Conservation (phyloP, 805 yeast species). For the Sugiyamaella boreocaroliniensis region DNA sequence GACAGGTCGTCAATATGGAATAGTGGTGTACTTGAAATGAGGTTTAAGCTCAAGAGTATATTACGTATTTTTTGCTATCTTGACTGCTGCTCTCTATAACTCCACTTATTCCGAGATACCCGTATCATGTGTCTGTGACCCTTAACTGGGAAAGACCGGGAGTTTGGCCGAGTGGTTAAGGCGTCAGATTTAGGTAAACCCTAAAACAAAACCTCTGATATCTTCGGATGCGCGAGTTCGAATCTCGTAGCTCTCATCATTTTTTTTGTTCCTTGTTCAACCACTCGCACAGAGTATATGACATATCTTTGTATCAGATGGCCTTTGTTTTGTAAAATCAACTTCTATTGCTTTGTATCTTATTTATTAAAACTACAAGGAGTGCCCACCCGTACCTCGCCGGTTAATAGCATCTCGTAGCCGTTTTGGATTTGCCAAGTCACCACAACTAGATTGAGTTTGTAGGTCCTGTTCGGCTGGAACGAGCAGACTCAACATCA, state of each 20-base stretch:
- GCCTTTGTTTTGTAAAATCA: neutral
- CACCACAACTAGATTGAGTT: neutral
- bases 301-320: neutral
- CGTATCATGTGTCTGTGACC: neutral
- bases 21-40: too few relatives aligned
- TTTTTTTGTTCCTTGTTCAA: constrained; percentile 14
- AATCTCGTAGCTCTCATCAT: constrained; percentile 34
- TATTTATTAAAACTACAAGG: too few relatives aligned
- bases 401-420: too few relatives aligned
- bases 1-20: too few relatives aligned
- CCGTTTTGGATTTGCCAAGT: neutral
- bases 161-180: constrained; percentile 37
- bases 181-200: constrained; percentile 35
- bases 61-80: too few relatives aligned
- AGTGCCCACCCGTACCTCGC: too few relatives aligned
- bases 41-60: too few relatives aligned
- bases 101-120: neutral
- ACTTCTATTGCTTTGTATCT: too few relatives aligned
- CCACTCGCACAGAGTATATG: too few relatives aligned
- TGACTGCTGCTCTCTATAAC: neutral
- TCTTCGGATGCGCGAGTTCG: constrained; percentile 38
- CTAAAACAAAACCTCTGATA: constrained; percentile 30
- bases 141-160: constrained; percentile 7
- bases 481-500: neutral
- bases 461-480: neutral